Conservation (phyloP, 345 rosid genomes). For the Pistacia atlantica region DNA sequence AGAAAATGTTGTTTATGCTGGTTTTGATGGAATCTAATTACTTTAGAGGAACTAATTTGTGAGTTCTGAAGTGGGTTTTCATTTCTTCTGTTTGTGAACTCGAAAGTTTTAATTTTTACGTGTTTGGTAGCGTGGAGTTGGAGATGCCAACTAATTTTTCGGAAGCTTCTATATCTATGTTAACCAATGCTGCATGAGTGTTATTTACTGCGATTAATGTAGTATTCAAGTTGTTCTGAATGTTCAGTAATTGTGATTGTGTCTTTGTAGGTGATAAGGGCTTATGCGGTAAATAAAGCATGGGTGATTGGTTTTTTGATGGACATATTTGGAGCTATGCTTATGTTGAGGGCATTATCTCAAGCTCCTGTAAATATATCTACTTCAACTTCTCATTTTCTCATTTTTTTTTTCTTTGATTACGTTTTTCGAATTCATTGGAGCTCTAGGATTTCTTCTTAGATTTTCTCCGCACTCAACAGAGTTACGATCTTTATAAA, state of each 20-base stretch:
- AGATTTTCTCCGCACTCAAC: neutral
- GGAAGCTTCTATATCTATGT: neutral
- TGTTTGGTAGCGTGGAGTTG: neutral
- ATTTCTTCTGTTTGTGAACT: neutral
- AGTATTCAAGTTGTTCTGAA: neutral
- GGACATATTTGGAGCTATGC: conserved; percentile 89
- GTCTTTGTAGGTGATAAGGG: conserved; percentile 62
- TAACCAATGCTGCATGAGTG: neutral
- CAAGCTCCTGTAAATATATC: conserved; percentile 79
- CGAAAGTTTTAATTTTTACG: neutral
- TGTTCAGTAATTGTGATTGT: conserved; percentile 4
- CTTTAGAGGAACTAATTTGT: neutral
- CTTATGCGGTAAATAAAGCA: conserved; percentile 75
- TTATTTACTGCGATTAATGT: neutral
- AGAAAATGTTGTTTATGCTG: neutral
- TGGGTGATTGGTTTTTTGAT: conserved; percentile 87
- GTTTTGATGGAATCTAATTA: neutral
- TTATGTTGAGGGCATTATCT: conserved; percentile 91
- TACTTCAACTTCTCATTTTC: neutral
- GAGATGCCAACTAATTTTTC: neutral
- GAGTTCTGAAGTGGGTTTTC: neutral
- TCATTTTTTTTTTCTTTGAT: neutral
- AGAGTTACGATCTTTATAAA: neutral
- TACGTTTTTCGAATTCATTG: neutral
- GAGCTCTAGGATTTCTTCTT: neutral